Percentiles rank a stretch among this genome's conserved stretches.
Evolutionary conservation across 2,329 filamentous ascomycete species (phyloP).

Genomic region (Ophiostoma ulmi): DNA sequence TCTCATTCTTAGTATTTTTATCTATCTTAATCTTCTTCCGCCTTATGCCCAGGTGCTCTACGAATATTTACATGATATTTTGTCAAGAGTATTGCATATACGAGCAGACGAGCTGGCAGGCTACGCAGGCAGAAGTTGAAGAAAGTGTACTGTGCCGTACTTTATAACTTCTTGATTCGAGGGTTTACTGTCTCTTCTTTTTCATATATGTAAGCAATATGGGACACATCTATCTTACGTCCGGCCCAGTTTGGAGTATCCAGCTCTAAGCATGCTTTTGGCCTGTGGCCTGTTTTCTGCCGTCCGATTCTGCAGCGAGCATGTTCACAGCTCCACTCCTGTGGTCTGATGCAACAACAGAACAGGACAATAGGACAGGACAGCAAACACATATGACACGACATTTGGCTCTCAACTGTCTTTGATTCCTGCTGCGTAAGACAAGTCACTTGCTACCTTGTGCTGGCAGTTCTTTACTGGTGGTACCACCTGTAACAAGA

Average conservation of each 20-base stretch:
- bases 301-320: neutral
- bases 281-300: conserved; percentile 16
- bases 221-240: neutral
- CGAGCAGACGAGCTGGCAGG: neutral
- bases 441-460: neutral
- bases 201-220: neutral
- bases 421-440: neutral
- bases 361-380: neutral
- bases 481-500: neutral
- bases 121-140: too few species aligned
- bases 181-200: neutral
- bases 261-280: neutral
- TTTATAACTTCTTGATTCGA: too few species aligned
- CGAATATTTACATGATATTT: neutral
- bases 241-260: neutral
- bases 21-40: neutral
- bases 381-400: neutral
- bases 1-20: neutral
- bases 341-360: conserved; percentile 17
- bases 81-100: neutral
- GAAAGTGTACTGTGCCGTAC: too few species aligned
- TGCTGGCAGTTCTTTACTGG: neutral
- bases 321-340: conserved; percentile 17
- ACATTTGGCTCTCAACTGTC: neutral
- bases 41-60: neutral